Evolutionary conservation across 768 basidiomycete genomes (phyloP).

Genomic region (Hygrocybe punicea): DNA sequence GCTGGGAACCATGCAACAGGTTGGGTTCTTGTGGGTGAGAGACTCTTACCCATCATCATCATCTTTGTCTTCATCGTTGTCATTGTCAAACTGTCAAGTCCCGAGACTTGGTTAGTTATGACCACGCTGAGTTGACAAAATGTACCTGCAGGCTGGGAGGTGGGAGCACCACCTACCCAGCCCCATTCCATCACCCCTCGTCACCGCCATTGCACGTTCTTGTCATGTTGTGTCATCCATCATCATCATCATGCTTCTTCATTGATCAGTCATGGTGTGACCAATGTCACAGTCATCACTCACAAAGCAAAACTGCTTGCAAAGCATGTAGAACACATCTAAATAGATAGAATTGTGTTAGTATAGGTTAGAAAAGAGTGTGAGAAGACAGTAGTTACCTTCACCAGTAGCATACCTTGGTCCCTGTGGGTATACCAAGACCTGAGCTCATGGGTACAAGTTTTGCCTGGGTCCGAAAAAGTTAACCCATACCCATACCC

Average conservation of each 20-base stretch:
- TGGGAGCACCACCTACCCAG: neutral
- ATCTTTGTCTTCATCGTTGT: no score
- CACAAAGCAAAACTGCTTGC: neutral
- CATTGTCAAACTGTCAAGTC: no score
- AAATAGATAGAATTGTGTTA: neutral
- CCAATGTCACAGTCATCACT: neutral
- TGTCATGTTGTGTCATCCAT: neutral
- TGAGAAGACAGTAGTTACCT: neutral
- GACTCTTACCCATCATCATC: no score
- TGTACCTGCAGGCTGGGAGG: neutral
- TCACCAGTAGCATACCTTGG: neutral
- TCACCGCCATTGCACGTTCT: neutral
- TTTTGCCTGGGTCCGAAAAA: no score
- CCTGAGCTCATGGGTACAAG: no score
- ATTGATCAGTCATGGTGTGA: neutral
- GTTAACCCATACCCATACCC: no score
- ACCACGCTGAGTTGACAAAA: no score
- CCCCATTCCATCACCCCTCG: neutral
- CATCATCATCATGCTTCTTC: neutral
- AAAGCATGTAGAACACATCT: neutral
- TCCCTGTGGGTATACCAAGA: neutral
- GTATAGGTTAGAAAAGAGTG: neutral
- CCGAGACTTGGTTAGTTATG: no score
- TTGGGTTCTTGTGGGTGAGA: no score
- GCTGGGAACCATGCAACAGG: no score